A percentile compares a stretch with the other conserved stretches of the same genome.
Evolutionary conservation across 768 basidiomycete genomes (phyloP).

Genomic region (Suillus fuscotomentosus): DNA sequence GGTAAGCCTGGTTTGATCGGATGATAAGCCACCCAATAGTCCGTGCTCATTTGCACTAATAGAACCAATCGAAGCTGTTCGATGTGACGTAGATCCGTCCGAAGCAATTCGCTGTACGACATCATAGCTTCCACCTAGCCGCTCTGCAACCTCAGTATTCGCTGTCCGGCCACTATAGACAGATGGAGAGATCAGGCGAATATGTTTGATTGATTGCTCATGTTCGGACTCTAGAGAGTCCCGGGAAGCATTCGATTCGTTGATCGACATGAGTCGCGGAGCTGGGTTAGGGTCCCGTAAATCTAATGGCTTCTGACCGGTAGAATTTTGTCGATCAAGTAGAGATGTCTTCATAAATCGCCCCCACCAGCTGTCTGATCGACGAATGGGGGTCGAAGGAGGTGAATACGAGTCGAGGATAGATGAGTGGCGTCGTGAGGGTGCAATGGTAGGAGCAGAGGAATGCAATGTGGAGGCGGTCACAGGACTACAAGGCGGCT

Average conservation of each 20-base stretch:
- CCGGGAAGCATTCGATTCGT: conserved; percentile 36
- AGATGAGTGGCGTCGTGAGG: conserved; percentile 37
- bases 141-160: conserved; percentile 67
- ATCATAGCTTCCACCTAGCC: conserved; percentile 65
- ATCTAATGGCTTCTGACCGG: conserved; percentile 39
- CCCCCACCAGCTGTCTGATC: conserved; percentile 78
- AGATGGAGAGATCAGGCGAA: conserved; percentile 39
- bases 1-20: conserved; percentile 12
- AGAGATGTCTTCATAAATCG: conserved; percentile 68
- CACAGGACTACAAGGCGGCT: conserved; percentile 21
- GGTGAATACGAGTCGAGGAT: conserved; percentile 41
- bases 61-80: conserved; percentile 25
- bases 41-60: conserved; percentile 21
- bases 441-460: conserved; percentile 28
- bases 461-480: conserved; percentile 23
- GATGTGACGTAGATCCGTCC: conserved; percentile 25
- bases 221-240: conserved; percentile 15
- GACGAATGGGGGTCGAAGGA: conserved; percentile 48
- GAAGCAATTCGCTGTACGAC: conserved; percentile 54
- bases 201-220: conserved; percentile 22
- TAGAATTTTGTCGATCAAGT: conserved; percentile 54
- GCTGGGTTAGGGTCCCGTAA: conserved; percentile 82
- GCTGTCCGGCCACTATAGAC: conserved; percentile 61
- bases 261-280: conserved; percentile 60
- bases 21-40: conserved; percentile 10